Base-by-base conservation (phyloP, 257 asterid species). In the Nyctanthes arbortristis region DNA sequence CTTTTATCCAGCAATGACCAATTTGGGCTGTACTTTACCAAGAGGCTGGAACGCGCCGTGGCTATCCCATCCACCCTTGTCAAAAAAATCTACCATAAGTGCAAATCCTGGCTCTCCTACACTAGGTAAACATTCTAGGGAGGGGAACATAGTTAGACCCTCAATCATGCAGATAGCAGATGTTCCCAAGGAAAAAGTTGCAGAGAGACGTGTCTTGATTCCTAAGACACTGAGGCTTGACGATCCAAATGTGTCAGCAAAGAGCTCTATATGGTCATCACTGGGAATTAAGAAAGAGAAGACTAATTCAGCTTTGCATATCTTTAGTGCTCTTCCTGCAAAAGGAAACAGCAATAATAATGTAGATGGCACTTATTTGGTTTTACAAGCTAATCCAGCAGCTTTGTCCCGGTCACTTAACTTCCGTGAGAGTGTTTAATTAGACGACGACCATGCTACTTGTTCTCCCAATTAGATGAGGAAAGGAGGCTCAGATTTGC, bases 331-430 rank as follows among this genome's bases (percentile, higher is more conserved):
- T 33, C 80, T 84, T 24, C 79, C 70, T 4, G 10, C 84, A 0
- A 84, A 84, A 64, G 80, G 69, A 18, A 78, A 67, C 32, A 35
- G 65, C 13, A 73, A 60, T 63, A 43, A 70, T 39, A 54, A 57
- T 1, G 31, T 72, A 29, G 80, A 59, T 28, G 70, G 70, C 61
- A 55, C 78, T 22, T 61, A 77, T 12, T 31, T 80, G 81, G 82
- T 79, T 8, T 30, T 84, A 70, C 91, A 85, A 58, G 95, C 95
- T 7, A 91, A 91, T 78, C 97, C 97, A 0, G 97, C 96, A 9
- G 97, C 96, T 33, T 78, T 85, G 5, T 89, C 90, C n/a, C 78
- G 97, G 28, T 91, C 97, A 1, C 72, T 78, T 32, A 76, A 72
- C 71, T 91, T 91, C 73, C 93, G 75, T 0, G 97, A 91, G 80